Evolutionary conservation across 306 rosid genomes (phyloP), one percentile per base, ranked within the genome.

Genomic region (Crotalaria pallida): DNA sequence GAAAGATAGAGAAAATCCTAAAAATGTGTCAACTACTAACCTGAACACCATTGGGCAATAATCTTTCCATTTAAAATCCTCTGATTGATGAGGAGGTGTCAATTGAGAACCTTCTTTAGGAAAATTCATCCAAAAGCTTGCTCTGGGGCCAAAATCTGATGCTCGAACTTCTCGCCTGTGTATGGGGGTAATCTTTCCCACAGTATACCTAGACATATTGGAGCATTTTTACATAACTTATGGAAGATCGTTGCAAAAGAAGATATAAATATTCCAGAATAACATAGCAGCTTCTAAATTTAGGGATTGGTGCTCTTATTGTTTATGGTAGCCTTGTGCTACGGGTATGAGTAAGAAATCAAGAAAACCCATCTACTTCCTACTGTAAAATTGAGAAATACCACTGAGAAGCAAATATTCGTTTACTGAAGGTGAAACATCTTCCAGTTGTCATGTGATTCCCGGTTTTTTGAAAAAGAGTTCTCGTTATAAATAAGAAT

Each of bases 51-150:
- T 94, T 1, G 97, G 97, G 66, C 99, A 94, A 50, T 94, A 94
- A 82, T 94, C 99, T 75, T 94, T 94, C 99, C 99, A 94, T 79
- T 89, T 94, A 77, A 94, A 94, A 83, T 86, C 96, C 61, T 91
- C 99, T 3, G 99, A 94, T 45, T 87, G 99, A 80, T 94, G 99
- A 78, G 97, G 62, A 19, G 97, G 99, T 60, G 99, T 94, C 87
- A 94, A 69, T 38, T 91, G 97, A 43, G 99, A 94, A 65, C 99
- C 99, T 77, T 87, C 92, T 83, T 71, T 91, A 7, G 99, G 99
- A 85, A 94, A 94, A 75, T 79, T 91, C 99, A 91, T 94, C 99
- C 99, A 94, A 84, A 94, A 94, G 84, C 99, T 94, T 67, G 99
- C 99, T 66, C 87, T 86, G 57, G 97, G 95, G 66, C 99, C 96